Evolutionary conservation across 176 grass and related monocot genomes (phyloP).

Genomic region (Stipa capillata): DNA sequence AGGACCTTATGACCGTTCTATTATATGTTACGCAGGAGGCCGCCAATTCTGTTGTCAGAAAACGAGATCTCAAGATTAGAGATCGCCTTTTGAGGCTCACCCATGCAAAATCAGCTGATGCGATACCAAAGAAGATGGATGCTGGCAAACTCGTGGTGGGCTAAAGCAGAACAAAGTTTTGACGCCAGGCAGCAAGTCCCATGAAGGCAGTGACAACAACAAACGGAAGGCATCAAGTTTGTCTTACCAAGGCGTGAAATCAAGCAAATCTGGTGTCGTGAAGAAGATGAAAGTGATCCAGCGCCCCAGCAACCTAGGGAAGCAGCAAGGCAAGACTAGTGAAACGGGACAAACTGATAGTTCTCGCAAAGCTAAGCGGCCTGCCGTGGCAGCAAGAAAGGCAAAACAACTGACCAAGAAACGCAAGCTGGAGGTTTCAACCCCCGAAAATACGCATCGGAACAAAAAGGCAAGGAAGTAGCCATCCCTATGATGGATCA

Average conservation of each 20-base stretch:
- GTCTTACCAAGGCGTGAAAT: conserved; percentile 76
- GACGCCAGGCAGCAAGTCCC: conserved; percentile 16
- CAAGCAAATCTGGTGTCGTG: conserved; percentile 59
- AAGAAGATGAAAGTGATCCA: conserved; percentile 47
- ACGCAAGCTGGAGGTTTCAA: conserved; percentile 47
- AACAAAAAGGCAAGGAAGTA: conserved; percentile 74
- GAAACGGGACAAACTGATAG: neutral
- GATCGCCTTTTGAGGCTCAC: conserved; percentile 59
- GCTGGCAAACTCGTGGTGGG: neutral
- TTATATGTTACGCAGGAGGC: conserved; percentile 41
- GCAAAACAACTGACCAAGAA: conserved; percentile 69
- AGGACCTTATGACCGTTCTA: neutral
- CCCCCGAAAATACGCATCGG: conserved; percentile 43
- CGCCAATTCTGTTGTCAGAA: conserved; percentile 52
- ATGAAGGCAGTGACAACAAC: conserved; percentile 17
- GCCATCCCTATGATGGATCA: neutral
- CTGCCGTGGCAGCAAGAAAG: conserved; percentile 80
- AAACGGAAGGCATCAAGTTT: conserved; percentile 34
- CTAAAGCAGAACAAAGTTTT: conserved; percentile 14
- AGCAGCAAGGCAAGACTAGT: conserved; percentile 19
- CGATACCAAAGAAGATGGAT: conserved; percentile 19
- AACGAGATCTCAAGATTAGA: conserved; percentile 48
- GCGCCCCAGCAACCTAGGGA: conserved; percentile 29
- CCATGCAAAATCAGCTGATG: conserved; percentile 52
- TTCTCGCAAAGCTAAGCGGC: conserved; percentile 45